Percentiles rank a stretch among this genome's conserved stretches.
Conservation (phyloP, 2,329 filamentous ascomycete species). For the Pestalotiopsis sp. region DNA sequence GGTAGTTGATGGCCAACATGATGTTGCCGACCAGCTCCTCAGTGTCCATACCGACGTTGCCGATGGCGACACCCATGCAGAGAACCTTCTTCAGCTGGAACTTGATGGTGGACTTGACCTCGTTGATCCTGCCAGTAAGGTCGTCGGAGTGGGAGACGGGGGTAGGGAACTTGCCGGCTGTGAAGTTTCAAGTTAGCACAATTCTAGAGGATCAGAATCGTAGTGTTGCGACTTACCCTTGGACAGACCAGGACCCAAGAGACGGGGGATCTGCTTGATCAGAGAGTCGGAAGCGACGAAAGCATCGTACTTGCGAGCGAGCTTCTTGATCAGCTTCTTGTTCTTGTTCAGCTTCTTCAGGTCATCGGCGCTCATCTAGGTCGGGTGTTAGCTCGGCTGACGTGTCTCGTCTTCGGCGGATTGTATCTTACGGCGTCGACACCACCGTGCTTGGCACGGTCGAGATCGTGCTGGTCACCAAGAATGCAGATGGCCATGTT, state of each 20-base stretch:
- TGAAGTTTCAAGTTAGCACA: constrained; percentile 16
- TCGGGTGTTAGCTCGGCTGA: background rate
- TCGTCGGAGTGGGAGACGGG: constrained; percentile 97
- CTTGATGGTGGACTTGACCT: constrained; percentile 99
- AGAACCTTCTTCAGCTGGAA: constrained; percentile 99
- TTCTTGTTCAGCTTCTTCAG: constrained; percentile 99
- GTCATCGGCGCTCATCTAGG: constrained; percentile 86
- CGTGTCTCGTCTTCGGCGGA: background rate
- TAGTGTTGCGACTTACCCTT: constrained; percentile 67
- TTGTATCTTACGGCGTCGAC: constrained; percentile 63
- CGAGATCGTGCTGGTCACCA: constrained; percentile 91
- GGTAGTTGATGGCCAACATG: constrained; percentile 99
- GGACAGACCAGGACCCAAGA: constrained; percentile 96
- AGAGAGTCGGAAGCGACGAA: constrained; percentile 96
- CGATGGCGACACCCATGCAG: constrained; percentile 99
- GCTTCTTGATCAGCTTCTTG: constrained; percentile 78
- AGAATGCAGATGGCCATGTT: constrained; percentile 78
- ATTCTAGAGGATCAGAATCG: background rate
- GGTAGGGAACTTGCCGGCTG: constrained; percentile 99
- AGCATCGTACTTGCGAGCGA: constrained; percentile 99
- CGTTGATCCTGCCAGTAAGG: constrained; percentile 91
- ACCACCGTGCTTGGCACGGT: constrained; percentile 98
- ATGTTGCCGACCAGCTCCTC: constrained; percentile 98
- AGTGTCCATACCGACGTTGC: constrained; percentile 96
- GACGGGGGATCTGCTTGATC: constrained; percentile 99